These are phyloP conservation scores for Populus nigra DNA, from an alignment of 345 rosid species.

Conservation along the genomic window DNA sequence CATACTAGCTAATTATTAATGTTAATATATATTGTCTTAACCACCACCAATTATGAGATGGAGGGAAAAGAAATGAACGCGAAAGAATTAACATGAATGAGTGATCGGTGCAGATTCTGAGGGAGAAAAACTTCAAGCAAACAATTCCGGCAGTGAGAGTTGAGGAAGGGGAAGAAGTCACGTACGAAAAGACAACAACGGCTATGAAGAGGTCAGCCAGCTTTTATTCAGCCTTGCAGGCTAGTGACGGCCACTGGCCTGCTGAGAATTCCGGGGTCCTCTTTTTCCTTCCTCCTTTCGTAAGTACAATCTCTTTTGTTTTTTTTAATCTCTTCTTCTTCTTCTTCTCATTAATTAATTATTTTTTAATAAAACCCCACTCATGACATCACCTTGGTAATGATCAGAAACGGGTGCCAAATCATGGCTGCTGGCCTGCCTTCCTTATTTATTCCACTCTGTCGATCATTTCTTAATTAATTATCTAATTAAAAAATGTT, in stretches of 20 bases:
- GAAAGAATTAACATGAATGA: neutral
- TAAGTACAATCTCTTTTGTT: neutral
- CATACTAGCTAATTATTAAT: too few relatives aligned
- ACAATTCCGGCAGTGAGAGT: neutral
- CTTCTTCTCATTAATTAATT: too few relatives aligned
- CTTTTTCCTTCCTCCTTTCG: conserved; percentile 11
- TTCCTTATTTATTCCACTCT: neutral
- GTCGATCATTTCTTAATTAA: too few relatives aligned
- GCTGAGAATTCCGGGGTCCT: conserved; percentile 16
- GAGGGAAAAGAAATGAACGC: too few relatives aligned
- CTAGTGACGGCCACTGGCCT: conserved; percentile 23
- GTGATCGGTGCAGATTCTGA: neutral
- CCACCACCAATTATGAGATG: too few relatives aligned
- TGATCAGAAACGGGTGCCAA: too few relatives aligned
- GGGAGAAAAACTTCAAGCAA: conserved; percentile 16
- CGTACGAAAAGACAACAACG: conserved; percentile 8
- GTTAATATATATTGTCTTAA: too few relatives aligned
- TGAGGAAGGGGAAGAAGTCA: conserved; percentile 3
- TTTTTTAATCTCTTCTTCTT: too few relatives aligned
- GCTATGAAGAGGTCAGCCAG: conserved; percentile 12
- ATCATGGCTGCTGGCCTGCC: too few relatives aligned
- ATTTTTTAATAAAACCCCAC: too few relatives aligned
- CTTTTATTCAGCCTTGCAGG: conserved; percentile 20
- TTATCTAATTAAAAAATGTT: too few relatives aligned
- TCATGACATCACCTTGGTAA: too few relatives aligned